phyloP scores from a whole-genome alignment of 257 asterid species.

The Paraleonurus japonicus region DNA sequence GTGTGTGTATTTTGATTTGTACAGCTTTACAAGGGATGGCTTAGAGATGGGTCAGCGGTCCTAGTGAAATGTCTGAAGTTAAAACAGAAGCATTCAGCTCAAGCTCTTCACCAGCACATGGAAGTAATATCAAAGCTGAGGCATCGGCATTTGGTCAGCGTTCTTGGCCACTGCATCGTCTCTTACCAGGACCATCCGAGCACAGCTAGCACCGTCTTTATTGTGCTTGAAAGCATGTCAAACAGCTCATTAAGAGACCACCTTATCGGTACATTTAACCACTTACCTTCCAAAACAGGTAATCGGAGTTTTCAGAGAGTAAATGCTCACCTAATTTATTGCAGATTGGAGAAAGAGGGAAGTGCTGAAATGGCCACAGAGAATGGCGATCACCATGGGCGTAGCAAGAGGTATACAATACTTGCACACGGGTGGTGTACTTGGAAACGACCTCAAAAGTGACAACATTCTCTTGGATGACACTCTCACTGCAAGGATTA shows the following conservation, averaged over 20 bases:
- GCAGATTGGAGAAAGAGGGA: slow-evolving; percentile 91
- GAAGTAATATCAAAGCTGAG: slow-evolving; percentile 89
- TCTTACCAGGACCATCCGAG: slow-evolving; percentile 88
- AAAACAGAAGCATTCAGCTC: slow-evolving; percentile 81
- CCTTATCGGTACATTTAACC: slow-evolving; percentile 50
- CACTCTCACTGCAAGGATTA: slow-evolving; percentile 66
- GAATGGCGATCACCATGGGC: slow-evolving; percentile 78
- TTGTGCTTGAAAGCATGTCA: slow-evolving; percentile 74
- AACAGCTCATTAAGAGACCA: slow-evolving; percentile 78
- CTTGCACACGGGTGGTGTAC: slow-evolving; percentile 73
- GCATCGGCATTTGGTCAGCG: slow-evolving; percentile 87
- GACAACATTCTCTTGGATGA: slow-evolving; percentile 79
- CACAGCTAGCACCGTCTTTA: slow-evolving; percentile 68
- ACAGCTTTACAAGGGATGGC: slow-evolving; percentile 83
- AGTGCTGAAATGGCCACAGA: slow-evolving; percentile 89
- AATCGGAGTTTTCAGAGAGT: not conserved
- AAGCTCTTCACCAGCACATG: slow-evolving; percentile 88
- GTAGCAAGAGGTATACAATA: slow-evolving; percentile 86
- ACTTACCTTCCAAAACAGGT: not conserved
- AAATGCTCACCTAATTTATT: slow-evolving; percentile 11
- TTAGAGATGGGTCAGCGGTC: slow-evolving; percentile 81
- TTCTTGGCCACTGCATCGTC: slow-evolving; percentile 87
- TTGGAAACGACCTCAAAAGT: slow-evolving; percentile 71
- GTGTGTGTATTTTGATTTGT: not conserved
- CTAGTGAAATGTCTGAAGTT: slow-evolving; percentile 80